phyloP scores from a whole-genome alignment of 1,284 basidiomycete genomes.

The Malassezia sp. region DNA sequence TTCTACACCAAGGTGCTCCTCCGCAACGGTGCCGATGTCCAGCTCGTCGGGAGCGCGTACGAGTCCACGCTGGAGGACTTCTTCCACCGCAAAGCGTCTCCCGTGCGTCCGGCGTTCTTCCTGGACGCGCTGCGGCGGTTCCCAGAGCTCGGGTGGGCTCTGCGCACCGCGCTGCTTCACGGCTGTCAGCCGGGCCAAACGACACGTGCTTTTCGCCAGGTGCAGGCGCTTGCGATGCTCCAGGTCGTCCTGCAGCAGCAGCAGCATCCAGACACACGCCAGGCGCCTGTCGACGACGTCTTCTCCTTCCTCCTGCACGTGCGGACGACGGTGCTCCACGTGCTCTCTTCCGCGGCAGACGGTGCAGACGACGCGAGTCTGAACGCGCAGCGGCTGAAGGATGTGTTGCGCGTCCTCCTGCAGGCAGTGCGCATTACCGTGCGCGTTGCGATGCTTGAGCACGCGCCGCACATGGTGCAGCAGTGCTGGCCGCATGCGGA shows the following conservation, averaged over 20 bases:
- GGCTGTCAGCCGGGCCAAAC: conserved; percentile 41
- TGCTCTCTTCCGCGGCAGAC: conserved; percentile 53
- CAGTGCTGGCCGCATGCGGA: conserved; percentile 47
- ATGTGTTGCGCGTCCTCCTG: conserved; percentile 63
- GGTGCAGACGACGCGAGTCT: conserved; percentile 48
- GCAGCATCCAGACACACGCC: conserved; percentile 31
- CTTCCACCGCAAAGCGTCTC: conserved; percentile 65
- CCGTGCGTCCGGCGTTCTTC: conserved; percentile 65
- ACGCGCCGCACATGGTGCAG: conserved; percentile 10
- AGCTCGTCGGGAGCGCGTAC: conserved; percentile 50
- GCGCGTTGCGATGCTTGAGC: conserved; percentile 39
- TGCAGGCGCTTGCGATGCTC: conserved; percentile 63
- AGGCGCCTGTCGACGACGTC: conserved; percentile 48
- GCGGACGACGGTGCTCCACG: conserved; percentile 52
- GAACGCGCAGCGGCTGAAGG: conserved; percentile 63
- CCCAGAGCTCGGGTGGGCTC: conserved; percentile 59
- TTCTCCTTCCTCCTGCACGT: conserved; percentile 53
- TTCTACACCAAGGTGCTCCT: conserved; percentile 54
- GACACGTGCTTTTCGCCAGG: conserved; percentile 28
- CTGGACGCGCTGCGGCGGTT: conserved; percentile 64
- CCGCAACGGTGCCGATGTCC: conserved; percentile 14
- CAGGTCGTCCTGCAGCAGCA: conserved; percentile 57
- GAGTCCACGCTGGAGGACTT: conserved; percentile 64
- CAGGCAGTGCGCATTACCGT: conserved; percentile 59
- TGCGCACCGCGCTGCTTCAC: conserved; percentile 56